Conservation (phyloP, 345 rosid species). For the Psidium guajava region DNA sequence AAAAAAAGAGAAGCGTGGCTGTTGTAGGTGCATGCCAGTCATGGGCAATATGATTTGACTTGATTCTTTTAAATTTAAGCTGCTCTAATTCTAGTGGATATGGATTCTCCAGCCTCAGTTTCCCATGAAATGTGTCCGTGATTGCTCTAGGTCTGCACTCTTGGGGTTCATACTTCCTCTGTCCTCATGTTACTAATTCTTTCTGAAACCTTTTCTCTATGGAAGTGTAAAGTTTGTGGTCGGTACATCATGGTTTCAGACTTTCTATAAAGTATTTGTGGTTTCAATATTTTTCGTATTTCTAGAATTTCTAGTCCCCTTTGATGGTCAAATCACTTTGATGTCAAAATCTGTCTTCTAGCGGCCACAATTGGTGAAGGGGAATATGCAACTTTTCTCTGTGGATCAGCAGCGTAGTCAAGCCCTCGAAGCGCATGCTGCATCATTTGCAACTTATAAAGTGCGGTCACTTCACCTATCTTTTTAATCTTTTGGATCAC, state of each 20-base stretch:
- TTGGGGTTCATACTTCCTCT: neutral
- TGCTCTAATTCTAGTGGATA: neutral
- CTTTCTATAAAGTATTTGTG: neutral
- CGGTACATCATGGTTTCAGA: neutral
- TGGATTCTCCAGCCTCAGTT: neutral
- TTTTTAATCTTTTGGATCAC: neutral
- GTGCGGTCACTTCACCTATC: constrained; percentile 16
- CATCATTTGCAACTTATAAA: constrained; percentile 85
- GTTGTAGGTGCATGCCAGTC: neutral
- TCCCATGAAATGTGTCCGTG: neutral
- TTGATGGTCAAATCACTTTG: neutral
- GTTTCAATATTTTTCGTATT: neutral
- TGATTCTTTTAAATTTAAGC: neutral
- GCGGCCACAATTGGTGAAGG: constrained; percentile 84
- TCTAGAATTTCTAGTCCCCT: neutral
- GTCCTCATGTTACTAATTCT: neutral
- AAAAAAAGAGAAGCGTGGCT: neutral
- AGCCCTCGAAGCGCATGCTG: constrained; percentile 99
- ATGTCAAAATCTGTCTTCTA: constrained; percentile 25
- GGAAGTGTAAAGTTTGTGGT: neutral
- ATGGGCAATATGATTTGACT: neutral
- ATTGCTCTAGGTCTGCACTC: neutral
- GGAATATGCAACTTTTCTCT: constrained; percentile 87
- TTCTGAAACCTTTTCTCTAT: neutral
- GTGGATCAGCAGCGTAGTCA: constrained; percentile 97